Percentiles rank a stretch among this genome's conserved stretches.
These are phyloP conservation scores for Paecilomyces niveus DNA, from an alignment of 2,329 filamentous ascomycete species.

Conservation along the genomic window DNA sequence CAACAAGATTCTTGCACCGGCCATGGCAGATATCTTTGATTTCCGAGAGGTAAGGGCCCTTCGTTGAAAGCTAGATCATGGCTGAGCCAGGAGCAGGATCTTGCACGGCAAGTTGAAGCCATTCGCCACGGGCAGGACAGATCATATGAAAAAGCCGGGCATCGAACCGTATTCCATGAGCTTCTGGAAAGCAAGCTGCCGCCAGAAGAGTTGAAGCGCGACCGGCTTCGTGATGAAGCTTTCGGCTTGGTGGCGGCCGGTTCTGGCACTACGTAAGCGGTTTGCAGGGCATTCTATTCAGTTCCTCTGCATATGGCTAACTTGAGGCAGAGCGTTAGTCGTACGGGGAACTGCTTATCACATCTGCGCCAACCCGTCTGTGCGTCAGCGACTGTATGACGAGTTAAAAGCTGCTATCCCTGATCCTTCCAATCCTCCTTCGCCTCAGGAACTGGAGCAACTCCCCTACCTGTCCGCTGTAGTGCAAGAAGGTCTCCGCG, in stretches of 20 bases:
- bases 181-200: neutral
- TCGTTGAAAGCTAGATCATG: neutral
- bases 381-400: constrained; percentile 5
- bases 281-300: neutral
- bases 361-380: constrained; percentile 9
- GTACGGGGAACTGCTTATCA: constrained; percentile 4
- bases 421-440: constrained; percentile 6
- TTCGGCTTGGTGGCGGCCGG: neutral
- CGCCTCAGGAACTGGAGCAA: constrained; percentile 13
- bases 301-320: neutral
- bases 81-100: neutral
- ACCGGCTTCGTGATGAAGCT: neutral
- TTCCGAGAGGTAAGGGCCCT: neutral
- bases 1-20: constrained; percentile 1
- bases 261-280: neutral
- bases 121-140: neutral
- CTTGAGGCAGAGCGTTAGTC: neutral
- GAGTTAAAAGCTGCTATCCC: constrained; percentile 11
- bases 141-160: neutral
- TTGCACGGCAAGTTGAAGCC: neutral
- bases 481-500: constrained; percentile 18
- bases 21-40: constrained; percentile 3
- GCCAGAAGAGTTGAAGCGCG: neutral
- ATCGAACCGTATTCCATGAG: neutral
- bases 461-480: constrained; percentile 19